Conservation (phyloP, 495 filamentous ascomycete genomes). For the Aspergillus homomorphus region DNA sequence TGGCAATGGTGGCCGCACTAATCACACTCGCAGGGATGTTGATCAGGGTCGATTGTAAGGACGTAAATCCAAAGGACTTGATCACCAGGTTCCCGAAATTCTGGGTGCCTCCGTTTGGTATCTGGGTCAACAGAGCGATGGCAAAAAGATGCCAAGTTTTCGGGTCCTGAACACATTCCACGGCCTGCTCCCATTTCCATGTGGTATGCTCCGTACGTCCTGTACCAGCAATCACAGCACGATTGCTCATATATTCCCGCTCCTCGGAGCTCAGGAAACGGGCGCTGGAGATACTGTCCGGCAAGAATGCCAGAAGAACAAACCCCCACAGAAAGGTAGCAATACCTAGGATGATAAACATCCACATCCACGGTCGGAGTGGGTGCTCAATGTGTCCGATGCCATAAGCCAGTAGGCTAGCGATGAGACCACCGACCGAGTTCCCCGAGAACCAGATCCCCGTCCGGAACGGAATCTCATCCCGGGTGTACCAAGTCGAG, state of each 20-base stretch:
- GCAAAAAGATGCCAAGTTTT: slow-evolving; percentile 60
- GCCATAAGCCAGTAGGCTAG: slow-evolving; percentile 56
- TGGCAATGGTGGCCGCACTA: slow-evolving; percentile 32
- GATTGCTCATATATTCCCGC: slow-evolving; percentile 51
- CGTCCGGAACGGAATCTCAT: slow-evolving; percentile 59
- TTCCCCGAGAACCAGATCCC: slow-evolving; percentile 60
- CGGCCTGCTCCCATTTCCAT: slow-evolving; percentile 54
- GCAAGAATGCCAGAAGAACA: slow-evolving; percentile 52
- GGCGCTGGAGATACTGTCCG: slow-evolving; percentile 59
- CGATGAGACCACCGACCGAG: slow-evolving; percentile 53
- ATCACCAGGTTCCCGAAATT: slow-evolving; percentile 48
- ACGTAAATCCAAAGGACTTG: slow-evolving; percentile 42
- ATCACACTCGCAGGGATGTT: slow-evolving; percentile 43
- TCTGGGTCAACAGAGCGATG: slow-evolving; percentile 52
- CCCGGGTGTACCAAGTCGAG: slow-evolving; percentile 51
- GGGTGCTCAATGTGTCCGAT: slow-evolving; percentile 50
- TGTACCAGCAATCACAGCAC: slow-evolving; percentile 40
- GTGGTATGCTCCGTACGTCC: slow-evolving; percentile 50
- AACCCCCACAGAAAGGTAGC: slow-evolving; percentile 55
- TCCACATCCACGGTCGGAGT: slow-evolving; percentile 51
- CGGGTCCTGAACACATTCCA: slow-evolving; percentile 52
- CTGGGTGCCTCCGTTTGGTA: slow-evolving; percentile 44
- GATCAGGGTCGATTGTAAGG: slow-evolving; percentile 40
- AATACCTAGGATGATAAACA: slow-evolving; percentile 51
- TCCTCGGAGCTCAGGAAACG: slow-evolving; percentile 55